These are phyloP conservation scores for Umbilicaria muhlenbergii DNA, from an alignment of 495 filamentous ascomycete species.

Conservation along the genomic window DNA sequence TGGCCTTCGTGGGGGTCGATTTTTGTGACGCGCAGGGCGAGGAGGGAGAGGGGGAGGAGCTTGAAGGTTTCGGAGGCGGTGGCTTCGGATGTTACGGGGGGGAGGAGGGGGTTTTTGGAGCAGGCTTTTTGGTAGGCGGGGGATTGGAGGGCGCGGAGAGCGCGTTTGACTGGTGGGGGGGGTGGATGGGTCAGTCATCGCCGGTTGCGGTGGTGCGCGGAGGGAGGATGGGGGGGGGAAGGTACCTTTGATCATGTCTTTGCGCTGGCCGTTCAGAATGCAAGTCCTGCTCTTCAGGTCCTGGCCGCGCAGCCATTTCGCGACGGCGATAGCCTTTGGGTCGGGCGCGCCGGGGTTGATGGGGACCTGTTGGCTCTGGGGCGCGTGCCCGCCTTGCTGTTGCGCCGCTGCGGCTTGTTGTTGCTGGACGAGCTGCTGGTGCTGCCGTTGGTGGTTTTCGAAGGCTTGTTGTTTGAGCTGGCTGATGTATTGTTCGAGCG, in stretches of 20 bases:
- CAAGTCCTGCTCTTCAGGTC: slow-evolving; percentile 80
- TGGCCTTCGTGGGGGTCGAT: slow-evolving; percentile 58
- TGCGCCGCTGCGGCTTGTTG: slow-evolving; percentile 23
- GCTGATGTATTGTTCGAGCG: slow-evolving; percentile 46
- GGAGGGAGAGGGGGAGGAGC: slow-evolving; percentile 85
- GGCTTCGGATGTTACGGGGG: slow-evolving; percentile 54
- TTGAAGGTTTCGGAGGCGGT: slow-evolving; percentile 85
- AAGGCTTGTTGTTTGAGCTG: slow-evolving; percentile 48
- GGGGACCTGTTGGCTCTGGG: slow-evolving; percentile 31
- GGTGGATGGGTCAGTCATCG: background rate
- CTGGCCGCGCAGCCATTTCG: slow-evolving; percentile 74
- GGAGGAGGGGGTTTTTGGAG: slow-evolving; percentile 72
- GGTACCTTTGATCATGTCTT: slow-evolving; percentile 95
- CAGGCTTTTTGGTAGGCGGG: slow-evolving; percentile 75
- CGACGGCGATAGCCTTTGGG: slow-evolving; percentile 76
- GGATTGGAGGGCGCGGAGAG: slow-evolving; percentile 82
- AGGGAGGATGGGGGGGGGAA: background rate
- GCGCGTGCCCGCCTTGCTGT: slow-evolving; percentile 11
- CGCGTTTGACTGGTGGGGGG: slow-evolving; percentile 70
- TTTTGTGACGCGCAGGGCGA: slow-evolving; percentile 83
- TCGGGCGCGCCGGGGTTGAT: slow-evolving; percentile 58
- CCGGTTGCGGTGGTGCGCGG: background rate
- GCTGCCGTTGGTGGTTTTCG: slow-evolving; percentile 32
- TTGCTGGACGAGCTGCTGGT: slow-evolving; percentile 25
- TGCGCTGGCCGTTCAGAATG: slow-evolving; percentile 90